phyloP scores from a whole-genome alignment of 768 basidiomycete genomes.

The Russula dissimulans region DNA sequence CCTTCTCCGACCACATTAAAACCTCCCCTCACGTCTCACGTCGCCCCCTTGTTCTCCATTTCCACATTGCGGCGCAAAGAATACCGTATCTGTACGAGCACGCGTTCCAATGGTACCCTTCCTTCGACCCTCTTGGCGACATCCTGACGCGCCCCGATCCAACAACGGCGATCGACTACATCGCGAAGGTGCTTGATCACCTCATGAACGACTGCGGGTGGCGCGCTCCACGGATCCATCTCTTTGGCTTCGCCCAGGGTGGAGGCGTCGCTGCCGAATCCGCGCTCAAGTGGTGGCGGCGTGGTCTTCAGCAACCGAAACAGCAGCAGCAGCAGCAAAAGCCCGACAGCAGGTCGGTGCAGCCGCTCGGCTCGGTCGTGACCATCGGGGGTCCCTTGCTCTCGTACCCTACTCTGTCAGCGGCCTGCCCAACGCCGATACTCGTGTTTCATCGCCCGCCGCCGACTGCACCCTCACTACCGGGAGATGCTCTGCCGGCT shows the following conservation, averaged over 20 bases:
- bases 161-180: conserved; percentile 48
- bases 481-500: conserved; percentile 37
- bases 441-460: conserved; percentile 48
- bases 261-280: conserved; percentile 70
- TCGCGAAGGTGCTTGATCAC: conserved; percentile 44
- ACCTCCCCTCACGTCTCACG: neutral
- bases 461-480: conserved; percentile 37
- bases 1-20: neutral
- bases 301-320: conserved; percentile 10
- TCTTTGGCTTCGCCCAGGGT: conserved; percentile 86
- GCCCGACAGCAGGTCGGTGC: conserved; percentile 17
- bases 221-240: conserved; percentile 61
- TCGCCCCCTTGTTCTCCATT: neutral
- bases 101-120: conserved; percentile 80
- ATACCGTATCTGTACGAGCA: conserved; percentile 72
- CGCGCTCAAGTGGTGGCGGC: conserved; percentile 42
- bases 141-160: conserved; percentile 64
- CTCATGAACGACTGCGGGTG: conserved; percentile 55
- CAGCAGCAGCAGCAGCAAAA: neutral
- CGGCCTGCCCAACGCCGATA: conserved; percentile 48
- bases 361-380: conserved; percentile 56
- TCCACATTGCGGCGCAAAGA: conserved; percentile 30
- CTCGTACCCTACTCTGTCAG: conserved; percentile 59
- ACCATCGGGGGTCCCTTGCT: conserved; percentile 65
- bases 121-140: conserved; percentile 75